phyloP scores from a whole-genome alignment of 768 basidiomycete genomes.

The Rhodotorula taiwanensis region DNA sequence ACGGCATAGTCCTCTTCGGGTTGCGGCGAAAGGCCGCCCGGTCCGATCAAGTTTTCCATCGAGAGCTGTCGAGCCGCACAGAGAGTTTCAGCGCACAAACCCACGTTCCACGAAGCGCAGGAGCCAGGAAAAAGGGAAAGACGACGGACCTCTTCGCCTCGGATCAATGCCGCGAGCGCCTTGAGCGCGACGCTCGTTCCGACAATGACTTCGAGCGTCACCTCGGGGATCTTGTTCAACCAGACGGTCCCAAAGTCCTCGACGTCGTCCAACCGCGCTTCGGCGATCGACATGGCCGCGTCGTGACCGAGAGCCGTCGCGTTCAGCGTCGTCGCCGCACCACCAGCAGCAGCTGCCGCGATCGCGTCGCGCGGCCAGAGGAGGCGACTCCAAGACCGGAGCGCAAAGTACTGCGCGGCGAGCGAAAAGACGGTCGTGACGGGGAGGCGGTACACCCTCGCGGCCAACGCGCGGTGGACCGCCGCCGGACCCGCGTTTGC shows the following conservation, averaged over 20 bases:
- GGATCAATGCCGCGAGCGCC: background rate
- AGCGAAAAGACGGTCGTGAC: constrained; percentile 22
- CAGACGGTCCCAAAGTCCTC: constrained; percentile 15
- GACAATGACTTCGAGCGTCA: constrained; percentile 15
- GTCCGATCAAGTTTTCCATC: constrained; percentile 12
- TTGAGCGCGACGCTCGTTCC: constrained; percentile 4
- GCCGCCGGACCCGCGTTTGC: too few relatives aligned
- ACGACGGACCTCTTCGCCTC: constrained; percentile 20
- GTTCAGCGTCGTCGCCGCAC: too few relatives aligned
- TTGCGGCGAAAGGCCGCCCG: background rate
- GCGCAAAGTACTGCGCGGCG: constrained; percentile 9
- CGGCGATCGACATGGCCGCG: background rate
- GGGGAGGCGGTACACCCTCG: constrained; percentile 6
- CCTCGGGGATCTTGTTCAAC: constrained; percentile 32
- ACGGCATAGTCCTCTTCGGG: constrained; percentile 25
- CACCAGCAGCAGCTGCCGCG: too few relatives aligned
- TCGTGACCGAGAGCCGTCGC: too few relatives aligned
- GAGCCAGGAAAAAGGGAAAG: background rate
- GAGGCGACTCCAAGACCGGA: constrained; percentile 1
- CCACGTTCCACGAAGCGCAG: too few relatives aligned
- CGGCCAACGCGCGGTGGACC: background rate
- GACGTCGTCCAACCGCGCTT: background rate
- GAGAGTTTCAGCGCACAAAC: background rate
- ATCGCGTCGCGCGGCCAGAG: background rate
- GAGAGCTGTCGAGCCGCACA: background rate